Evolutionary conservation across 371 early-diverging fungal species (phyloP).

Genomic region (Syncephalis plumigaleata): DNA sequence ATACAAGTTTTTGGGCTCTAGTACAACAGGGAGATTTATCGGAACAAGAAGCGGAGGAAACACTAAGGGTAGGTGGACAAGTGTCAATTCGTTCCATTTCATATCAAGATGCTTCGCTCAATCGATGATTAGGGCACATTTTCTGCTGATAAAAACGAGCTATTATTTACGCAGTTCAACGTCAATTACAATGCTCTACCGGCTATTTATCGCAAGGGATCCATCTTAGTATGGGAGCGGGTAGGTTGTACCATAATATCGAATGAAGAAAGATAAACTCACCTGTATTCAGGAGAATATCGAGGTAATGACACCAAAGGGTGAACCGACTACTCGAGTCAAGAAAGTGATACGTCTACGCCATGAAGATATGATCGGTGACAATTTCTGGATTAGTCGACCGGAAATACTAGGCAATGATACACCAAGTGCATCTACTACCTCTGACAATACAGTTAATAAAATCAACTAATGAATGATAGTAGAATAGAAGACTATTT

Average conservation of each 20-base stretch:
- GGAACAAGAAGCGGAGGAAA: slow-evolving; percentile 45
- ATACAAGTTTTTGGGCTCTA: slow-evolving; percentile 86
- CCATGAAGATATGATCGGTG: slow-evolving; percentile 74
- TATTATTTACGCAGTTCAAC: slow-evolving; percentile 61
- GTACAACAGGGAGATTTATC: slow-evolving; percentile 45
- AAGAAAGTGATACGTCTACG: slow-evolving; percentile 29
- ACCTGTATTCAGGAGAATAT: not conserved
- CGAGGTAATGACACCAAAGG: slow-evolving; percentile 1
- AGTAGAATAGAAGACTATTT: too few relatives aligned
- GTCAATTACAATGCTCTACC: slow-evolving; percentile 79
- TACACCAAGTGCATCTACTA: too few relatives aligned
- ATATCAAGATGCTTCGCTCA: too few relatives aligned
- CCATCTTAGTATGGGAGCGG: not conserved
- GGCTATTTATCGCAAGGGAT: slow-evolving; percentile 71
- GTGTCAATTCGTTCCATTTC: too few relatives aligned
- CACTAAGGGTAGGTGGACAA: slow-evolving; percentile 39
- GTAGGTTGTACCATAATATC: slow-evolving; percentile 3
- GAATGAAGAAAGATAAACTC: not conserved
- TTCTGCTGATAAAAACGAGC: slow-evolving; percentile 79
- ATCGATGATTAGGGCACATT: slow-evolving; percentile 65
- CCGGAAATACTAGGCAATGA: not conserved
- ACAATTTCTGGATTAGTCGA: slow-evolving; percentile 59
- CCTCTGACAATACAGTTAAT: too few relatives aligned
- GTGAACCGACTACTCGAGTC: slow-evolving; percentile 15
- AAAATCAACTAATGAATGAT: too few relatives aligned